Percentiles rank a stretch among this genome's conserved stretches.
Conservation (phyloP, 2,329 filamentous ascomycete genomes). For the Diaporthe caulivora region DNA sequence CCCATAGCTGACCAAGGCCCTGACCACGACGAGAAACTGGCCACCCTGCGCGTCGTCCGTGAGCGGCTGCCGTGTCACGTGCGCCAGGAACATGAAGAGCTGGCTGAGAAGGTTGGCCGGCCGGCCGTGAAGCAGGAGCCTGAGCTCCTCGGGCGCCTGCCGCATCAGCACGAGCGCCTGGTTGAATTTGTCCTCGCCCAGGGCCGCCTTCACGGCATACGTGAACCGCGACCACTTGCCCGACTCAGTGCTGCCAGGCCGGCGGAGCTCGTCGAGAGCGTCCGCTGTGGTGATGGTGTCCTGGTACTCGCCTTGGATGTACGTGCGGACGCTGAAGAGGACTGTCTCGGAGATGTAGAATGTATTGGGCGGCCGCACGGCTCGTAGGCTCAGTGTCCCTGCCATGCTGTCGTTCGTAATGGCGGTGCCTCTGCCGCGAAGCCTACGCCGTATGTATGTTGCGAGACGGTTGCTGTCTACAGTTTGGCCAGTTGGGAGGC, state of each 20-base stretch:
- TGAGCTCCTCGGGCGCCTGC: constrained; percentile 31
- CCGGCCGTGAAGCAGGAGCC: constrained; percentile 4
- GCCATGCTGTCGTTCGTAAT: not conserved
- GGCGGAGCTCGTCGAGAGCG: constrained; percentile 1
- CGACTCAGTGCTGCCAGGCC: not conserved
- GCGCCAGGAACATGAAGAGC: constrained; percentile 33
- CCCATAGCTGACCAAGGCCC: constrained; percentile 25
- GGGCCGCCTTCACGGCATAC: constrained; percentile 12
- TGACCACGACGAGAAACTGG: constrained; percentile 31
- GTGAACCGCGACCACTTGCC: constrained; percentile 10
- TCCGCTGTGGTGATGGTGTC: not conserved
- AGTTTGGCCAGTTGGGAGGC: not conserved
- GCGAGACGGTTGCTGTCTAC: constrained; percentile 11
- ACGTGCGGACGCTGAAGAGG: constrained; percentile 2
- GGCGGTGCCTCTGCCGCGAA: not conserved
- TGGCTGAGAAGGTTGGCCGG: constrained; percentile 26
- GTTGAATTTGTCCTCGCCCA: constrained; percentile 12
- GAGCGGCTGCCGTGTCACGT: constrained; percentile 13
- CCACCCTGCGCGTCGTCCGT: not conserved
- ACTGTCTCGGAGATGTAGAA: not conserved
- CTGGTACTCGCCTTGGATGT: constrained; percentile 6
- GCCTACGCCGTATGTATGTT: not conserved
- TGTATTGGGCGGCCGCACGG: not conserved
- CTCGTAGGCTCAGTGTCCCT: not conserved
- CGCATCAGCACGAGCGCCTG: constrained; percentile 30